A percentile compares a stretch with the other conserved stretches of the same genome.
Evolutionary conservation across 176 grass and related monocot genomes (phyloP).

Genomic region (Oryza punctata): DNA sequence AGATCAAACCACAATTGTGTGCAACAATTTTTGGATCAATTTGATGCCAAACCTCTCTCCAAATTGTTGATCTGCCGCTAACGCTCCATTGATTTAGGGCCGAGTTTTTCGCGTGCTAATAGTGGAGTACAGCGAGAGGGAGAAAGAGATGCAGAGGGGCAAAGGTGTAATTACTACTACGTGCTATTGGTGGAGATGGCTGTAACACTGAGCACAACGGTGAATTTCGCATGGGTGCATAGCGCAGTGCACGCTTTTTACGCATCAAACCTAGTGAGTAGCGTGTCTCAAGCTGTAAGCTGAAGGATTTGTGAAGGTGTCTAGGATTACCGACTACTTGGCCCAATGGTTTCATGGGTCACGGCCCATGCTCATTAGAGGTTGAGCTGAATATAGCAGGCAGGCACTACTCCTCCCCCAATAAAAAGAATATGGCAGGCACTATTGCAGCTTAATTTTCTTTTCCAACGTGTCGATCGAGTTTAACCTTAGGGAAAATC

Average conservation of each 20-base stretch:
- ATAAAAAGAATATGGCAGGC: neutral
- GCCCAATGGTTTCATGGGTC: neutral
- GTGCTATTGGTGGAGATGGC: conserved; percentile 20
- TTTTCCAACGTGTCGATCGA: neutral
- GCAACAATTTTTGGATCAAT: conserved; percentile 18
- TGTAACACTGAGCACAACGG: neutral
- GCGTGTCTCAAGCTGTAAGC: too few species aligned
- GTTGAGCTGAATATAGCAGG: neutral
- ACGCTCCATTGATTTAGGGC: conserved; percentile 31
- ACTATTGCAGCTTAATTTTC: neutral
- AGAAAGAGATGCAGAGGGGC: neutral
- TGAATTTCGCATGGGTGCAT: conserved; percentile 27
- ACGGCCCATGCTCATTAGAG: neutral
- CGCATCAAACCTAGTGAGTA: neutral
- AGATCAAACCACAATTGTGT: neutral
- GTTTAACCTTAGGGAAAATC: too few species aligned
- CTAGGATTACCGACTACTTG: neutral
- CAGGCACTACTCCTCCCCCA: too few species aligned
- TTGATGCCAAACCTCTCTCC: conserved; percentile 24
- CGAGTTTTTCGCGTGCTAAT: conserved; percentile 42
- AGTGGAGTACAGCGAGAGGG: neutral
- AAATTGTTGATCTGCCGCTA: conserved; percentile 22
- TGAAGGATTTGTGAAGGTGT: too few species aligned
- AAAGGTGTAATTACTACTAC: neutral
- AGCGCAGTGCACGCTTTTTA: neutral